Evolutionary conservation across 2,329 filamentous ascomycete genomes (phyloP).

Genomic region (Aspergillus latus): DNA sequence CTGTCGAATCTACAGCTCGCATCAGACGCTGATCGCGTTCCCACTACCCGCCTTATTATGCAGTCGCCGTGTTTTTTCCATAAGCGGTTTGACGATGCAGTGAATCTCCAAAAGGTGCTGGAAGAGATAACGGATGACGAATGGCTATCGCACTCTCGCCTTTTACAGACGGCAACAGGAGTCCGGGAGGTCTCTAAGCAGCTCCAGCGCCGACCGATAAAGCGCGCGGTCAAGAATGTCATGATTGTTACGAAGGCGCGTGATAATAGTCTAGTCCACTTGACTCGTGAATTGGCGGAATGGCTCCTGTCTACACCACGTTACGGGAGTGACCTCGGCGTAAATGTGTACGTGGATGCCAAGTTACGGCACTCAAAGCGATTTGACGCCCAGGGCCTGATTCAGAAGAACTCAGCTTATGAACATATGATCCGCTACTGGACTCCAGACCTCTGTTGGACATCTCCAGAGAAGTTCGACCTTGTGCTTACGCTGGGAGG

Average conservation of each 20-base stretch:
- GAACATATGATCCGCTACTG: conserved; percentile 87
- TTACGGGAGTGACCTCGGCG: conserved; percentile 84
- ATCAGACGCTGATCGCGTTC: conserved; percentile 41
- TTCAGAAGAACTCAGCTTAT: conserved; percentile 73
- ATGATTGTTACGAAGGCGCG: conserved; percentile 99
- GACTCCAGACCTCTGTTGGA: conserved; percentile 95
- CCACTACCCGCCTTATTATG: conserved; percentile 60
- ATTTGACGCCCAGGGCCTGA: conserved; percentile 73
- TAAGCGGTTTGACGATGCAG: conserved; percentile 91
- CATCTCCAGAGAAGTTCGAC: conserved; percentile 90
- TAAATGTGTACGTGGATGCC: conserved; percentile 97
- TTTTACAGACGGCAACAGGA: conserved; percentile 92
- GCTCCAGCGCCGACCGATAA: conserved; percentile 86
- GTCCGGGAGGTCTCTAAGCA: conserved; percentile 96
- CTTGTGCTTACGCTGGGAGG: conserved; percentile 89
- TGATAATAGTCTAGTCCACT: conserved; percentile 85
- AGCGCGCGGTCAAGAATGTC: conserved; percentile 84
- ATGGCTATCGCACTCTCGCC: conserved; percentile 85
- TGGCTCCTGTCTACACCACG: conserved; percentile 88
- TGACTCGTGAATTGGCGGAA: conserved; percentile 81
- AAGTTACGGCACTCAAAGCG: conserved; percentile 86
- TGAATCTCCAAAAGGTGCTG: conserved; percentile 90
- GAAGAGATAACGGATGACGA: conserved; percentile 89
- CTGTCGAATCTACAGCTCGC: conserved; percentile 52
- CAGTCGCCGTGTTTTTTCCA: conserved; percentile 98